Base-by-base conservation (phyloP, 768 basidiomycete species). In the Lanmaoa pseudosensibilis region DNA sequence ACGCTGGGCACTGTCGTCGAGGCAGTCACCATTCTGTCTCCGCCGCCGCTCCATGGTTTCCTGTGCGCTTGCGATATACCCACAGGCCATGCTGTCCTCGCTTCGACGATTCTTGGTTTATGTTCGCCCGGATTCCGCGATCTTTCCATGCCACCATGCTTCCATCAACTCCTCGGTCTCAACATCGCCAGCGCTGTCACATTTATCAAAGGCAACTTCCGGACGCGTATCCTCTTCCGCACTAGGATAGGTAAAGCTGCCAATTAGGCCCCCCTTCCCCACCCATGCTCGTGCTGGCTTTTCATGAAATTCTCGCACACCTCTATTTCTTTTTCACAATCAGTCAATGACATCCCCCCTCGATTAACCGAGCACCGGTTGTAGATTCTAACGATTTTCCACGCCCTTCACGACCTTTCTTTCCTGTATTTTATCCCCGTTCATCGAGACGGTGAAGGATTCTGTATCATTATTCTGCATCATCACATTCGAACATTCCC, bases 401-500 rank as follows among this genome's bases (percentile, higher is more conserved):
- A 70, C 64, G 70, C 59, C 56, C 48, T 50, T 70, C 54, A 73
- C 55, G 72, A 65, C 50, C 34, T 49, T 55, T 43, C 4, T 27
- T 33, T 46, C 43, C n/a, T n/a, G n/a, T n/a, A n/a, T n/a, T n/a
- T n/a, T 70, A 73, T 68, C 59, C 30, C 54, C 65, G 58, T 55
- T 38, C 40, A 37, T 59, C 33, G 39, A 33, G 60, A 65, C 63
- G 68, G 57, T 43, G 53, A 57, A 27, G 56, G 57, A 52, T 57
- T 56, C 45, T 73, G 72, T 73, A 73, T 72, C 68, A 61, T 72
- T 73, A 71, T 73, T 63, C 57, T 43, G 70, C 71, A 73, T 72
- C 59, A 59, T 63, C 65, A 46, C 65, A 58, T 51, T 59, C 56
- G 69, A 63, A 70, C 68, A 33, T 55, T 57, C 21, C 23, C 39